Percentiles rank a stretch among this genome's conserved stretches.
Evolutionary conservation across 2,329 filamentous ascomycete species (phyloP).

Genomic region (Cytospora chrysosperma): DNA sequence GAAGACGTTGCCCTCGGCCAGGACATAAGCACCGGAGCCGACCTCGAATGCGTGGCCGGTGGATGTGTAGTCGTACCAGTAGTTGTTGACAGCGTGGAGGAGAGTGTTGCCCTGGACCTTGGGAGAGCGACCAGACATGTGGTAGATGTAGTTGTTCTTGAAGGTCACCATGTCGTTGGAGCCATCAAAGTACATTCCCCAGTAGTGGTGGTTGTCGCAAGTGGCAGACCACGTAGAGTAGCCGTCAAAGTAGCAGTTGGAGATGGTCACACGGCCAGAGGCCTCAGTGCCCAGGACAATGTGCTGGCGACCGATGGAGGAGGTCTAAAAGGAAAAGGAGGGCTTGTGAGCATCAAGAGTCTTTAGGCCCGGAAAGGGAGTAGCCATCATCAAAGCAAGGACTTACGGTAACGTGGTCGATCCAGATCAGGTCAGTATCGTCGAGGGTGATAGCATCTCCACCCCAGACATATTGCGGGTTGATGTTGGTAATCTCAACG

Average conservation of each 20-base stretch:
- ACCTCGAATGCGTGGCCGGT: constrained; percentile 57
- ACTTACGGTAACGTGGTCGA: constrained; percentile 22
- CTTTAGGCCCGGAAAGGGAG: not conserved
- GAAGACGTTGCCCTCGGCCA: constrained; percentile 59
- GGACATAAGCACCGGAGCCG: constrained; percentile 42
- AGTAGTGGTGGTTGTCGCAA: constrained; percentile 61
- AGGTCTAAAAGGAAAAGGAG: constrained; percentile 44
- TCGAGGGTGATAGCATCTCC: constrained; percentile 57
- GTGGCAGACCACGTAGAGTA: constrained; percentile 54
- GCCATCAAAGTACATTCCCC: constrained; percentile 57
- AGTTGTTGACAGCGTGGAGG: constrained; percentile 63
- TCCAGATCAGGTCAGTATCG: constrained; percentile 31
- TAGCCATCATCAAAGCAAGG: too few species aligned
- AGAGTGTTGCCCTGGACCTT: constrained; percentile 57
- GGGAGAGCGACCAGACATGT: constrained; percentile 56
- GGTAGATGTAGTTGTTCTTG: constrained; percentile 61
- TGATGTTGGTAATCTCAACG: constrained; percentile 54
- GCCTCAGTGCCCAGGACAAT: constrained; percentile 20
- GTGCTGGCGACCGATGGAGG: constrained; percentile 59
- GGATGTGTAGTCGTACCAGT: constrained; percentile 49
- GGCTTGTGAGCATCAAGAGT: constrained; percentile 25
- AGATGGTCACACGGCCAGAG: constrained; percentile 54
- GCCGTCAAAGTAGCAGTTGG: constrained; percentile 60
- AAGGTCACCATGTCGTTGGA: constrained; percentile 54
- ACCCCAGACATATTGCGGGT: constrained; percentile 59